Conservation (phyloP, 1,139 yeast genomes). For the Nematodospora anomalae region DNA sequence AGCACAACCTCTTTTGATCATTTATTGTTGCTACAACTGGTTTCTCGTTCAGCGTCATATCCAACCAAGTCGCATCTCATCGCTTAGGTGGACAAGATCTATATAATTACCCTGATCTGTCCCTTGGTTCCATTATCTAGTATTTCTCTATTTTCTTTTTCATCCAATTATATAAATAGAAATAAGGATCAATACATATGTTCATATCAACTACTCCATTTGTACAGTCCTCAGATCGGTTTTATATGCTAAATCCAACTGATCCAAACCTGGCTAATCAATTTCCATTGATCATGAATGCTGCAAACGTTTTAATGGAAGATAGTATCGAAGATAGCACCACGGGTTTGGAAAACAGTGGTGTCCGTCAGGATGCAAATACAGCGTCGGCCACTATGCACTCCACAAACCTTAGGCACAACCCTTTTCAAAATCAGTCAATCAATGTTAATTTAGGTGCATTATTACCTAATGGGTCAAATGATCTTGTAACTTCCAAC, state of each 20-base stretch:
- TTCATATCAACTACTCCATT: slow-evolving; percentile 14
- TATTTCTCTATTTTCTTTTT: slow-evolving; percentile 1
- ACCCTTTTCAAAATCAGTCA: slow-evolving; percentile 6
- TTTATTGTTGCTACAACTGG: slow-evolving; percentile 2
- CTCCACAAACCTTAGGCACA: no score
- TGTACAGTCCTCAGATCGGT: slow-evolving; percentile 17
- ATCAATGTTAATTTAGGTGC: slow-evolving; percentile 13
- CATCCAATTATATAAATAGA: slow-evolving; percentile 1
- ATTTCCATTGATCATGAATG: slow-evolving; percentile 3
- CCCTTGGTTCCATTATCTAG: not conserved
- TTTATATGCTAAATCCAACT: slow-evolving; percentile 24
- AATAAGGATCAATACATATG: slow-evolving; percentile 10
- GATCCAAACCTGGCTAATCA: slow-evolving; percentile 16
- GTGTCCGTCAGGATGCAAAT: not conserved
- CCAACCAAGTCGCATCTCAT: not conserved
- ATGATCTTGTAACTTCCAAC: slow-evolving; percentile 1
- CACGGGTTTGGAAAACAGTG: not conserved
- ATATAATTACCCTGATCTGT: not conserved
- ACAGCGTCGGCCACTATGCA: no score
- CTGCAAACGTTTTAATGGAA: slow-evolving; percentile 12
- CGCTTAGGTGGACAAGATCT: no score
- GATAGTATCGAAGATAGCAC: slow-evolving; percentile 10
- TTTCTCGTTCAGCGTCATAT: not conserved
- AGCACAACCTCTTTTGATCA: slow-evolving; percentile 13
- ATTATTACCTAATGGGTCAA: slow-evolving; percentile 1